These are phyloP conservation scores for Pestalotiopsis fici DNA, from an alignment of 2,329 filamentous ascomycete genomes.

Conservation along the genomic window DNA sequence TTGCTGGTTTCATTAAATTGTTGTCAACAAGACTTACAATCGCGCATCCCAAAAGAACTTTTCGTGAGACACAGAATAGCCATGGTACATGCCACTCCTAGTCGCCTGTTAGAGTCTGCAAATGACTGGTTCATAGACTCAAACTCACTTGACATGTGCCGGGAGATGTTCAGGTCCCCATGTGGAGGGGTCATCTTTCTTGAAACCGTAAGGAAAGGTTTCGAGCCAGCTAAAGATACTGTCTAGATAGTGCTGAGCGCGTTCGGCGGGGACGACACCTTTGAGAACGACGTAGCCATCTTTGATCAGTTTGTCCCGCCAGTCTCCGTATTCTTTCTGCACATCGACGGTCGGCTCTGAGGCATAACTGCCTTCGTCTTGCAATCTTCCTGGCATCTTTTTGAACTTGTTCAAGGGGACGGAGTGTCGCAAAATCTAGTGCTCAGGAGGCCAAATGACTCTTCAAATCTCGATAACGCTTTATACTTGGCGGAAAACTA, in stretches of 20 bases:
- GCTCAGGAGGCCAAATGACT: neutral
- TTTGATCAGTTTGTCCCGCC: neutral
- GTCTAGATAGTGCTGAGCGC: neutral
- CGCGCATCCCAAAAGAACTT: neutral
- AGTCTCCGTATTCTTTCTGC: neutral
- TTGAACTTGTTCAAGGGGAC: neutral
- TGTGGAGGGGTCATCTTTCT: neutral
- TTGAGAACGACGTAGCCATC: neutral
- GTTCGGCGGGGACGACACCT: neutral
- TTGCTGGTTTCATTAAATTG: neutral
- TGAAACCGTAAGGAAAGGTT: neutral
- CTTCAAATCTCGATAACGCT: neutral
- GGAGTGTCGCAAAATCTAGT: neutral
- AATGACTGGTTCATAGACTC: neutral
- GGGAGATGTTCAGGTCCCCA: neutral
- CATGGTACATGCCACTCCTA: neutral
- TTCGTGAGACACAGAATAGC: neutral
- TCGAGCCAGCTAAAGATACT: neutral
- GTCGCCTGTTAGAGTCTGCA: neutral
- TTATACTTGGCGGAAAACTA: neutral
- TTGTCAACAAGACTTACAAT: neutral
- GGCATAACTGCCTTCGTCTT: neutral
- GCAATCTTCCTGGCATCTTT: neutral
- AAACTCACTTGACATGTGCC: neutral
- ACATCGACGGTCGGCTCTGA: neutral